Conservation (phyloP, 257 asterid species). For the Ehretia macrophylla region DNA sequence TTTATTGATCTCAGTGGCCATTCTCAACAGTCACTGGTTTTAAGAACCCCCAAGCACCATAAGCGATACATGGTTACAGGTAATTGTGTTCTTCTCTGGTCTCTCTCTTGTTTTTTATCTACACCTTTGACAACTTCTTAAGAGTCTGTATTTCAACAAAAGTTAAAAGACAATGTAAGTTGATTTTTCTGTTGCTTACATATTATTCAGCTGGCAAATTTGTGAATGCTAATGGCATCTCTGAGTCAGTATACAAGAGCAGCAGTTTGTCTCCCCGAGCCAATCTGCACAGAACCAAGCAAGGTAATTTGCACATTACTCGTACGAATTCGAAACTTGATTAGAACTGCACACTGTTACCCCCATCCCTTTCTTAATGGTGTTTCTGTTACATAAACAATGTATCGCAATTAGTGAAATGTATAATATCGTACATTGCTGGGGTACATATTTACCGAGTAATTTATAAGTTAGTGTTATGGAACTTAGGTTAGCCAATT, state of each 20-base stretch:
- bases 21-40: slow-evolving; percentile 1
- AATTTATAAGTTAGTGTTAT: too few species aligned
- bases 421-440: too few species aligned
- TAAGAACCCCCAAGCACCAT: background rate
- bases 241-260: background rate
- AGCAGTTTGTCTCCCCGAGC: background rate
- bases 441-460: too few species aligned
- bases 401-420: too few species aligned
- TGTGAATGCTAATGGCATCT: background rate
- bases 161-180: background rate
- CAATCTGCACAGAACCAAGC: background rate
- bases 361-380: too few species aligned
- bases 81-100: background rate
- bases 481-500: too few species aligned
- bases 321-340: too few species aligned
- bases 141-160: background rate
- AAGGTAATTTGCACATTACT: background rate
- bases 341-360: too few species aligned
- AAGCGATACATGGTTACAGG: background rate
- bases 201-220: background rate
- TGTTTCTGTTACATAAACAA: too few species aligned
- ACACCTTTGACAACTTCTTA: background rate
- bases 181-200: background rate
- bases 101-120: background rate
- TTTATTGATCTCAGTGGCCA: background rate